Evolutionary conservation across 331 rosid species (phyloP), one percentile per base, ranked within the genome.

Genomic region (Telfairia occidentalis): DNA sequence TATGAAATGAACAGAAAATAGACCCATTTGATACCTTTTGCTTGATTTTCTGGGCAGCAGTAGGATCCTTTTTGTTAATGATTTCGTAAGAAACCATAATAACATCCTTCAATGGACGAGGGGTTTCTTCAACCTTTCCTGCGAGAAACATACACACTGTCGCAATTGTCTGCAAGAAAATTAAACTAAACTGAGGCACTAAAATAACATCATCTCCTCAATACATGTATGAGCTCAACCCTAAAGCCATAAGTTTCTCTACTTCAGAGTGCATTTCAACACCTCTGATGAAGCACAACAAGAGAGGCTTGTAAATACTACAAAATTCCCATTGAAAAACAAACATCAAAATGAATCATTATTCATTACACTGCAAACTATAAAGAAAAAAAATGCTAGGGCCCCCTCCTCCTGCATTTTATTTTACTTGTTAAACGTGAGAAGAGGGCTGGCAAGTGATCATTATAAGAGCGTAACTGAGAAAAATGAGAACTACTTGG

Each of bases 101-200:
- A 45, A 95, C 97, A 84, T 92, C 97, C 82, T 92, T 92, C 58
- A 95, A 79, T 3, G 97, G 99, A 67, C 99, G 97, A 15, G 99
- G 99, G 71, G 96, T 90, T 87, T 95, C 99, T 86, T 95, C 99
- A 75, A 95, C 99, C 85, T 92, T 95, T 80, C 99, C 99, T 65
- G 97, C 97, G 60, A 95, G 97, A 86, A 95, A 95, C 99, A 95
- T 95, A 83, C 98, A 94, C 76, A 88, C 96, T 21, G 98, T 94
- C 73, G 98, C 97, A 60, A 94, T 86, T 76, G 89, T 95, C 99
- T 95, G 96, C 85, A 77, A 80, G 82, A 80, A 86, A 86, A 61
- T 75, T 73, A 40, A 59, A 80, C 63, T 29, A 55, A 80, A 81
- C 71, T 84, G 76, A 84, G 81, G 66, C 50, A 50, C 75, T 42